These are phyloP conservation scores for Cladophialophora carrionii DNA, from an alignment of 2,329 filamentous ascomycete genomes.

Conservation along the genomic window DNA sequence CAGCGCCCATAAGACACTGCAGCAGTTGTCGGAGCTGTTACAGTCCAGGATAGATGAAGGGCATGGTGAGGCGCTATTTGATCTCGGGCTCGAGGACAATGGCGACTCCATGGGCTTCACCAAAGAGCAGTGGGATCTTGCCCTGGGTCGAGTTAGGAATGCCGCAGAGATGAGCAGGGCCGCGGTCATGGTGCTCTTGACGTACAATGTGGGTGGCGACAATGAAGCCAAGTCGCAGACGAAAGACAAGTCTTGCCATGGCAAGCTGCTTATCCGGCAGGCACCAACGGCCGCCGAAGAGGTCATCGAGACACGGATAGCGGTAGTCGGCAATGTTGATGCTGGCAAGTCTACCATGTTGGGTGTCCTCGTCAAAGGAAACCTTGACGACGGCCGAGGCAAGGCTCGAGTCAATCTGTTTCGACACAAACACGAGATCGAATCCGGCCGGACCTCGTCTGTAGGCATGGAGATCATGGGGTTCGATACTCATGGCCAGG, in stretches of 20 bases:
- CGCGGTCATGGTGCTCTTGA: slow-evolving; percentile 80
- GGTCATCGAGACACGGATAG: slow-evolving; percentile 93
- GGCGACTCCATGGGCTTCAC: slow-evolving; percentile 81
- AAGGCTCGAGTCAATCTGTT: slow-evolving; percentile 95
- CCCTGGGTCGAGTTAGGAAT: slow-evolving; percentile 66
- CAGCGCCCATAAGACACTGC: slow-evolving; percentile 62
- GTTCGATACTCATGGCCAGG: slow-evolving; percentile 83
- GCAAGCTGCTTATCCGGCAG: slow-evolving; percentile 84
- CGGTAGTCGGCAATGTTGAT: slow-evolving; percentile 96
- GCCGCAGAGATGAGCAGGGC: slow-evolving; percentile 69
- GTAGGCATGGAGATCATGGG: slow-evolving; percentile 99
- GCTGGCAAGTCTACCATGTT: slow-evolving; percentile 96
- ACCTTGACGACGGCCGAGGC: slow-evolving; percentile 90
- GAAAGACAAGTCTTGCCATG: slow-evolving; percentile 74
- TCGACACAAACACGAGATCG: slow-evolving; percentile 96
- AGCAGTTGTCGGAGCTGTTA: slow-evolving; percentile 68
- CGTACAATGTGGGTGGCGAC: slow-evolving; percentile 83
- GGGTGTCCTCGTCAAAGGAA: slow-evolving; percentile 92
- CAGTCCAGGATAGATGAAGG: slow-evolving; percentile 75
- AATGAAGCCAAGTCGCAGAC: slow-evolving; percentile 68
- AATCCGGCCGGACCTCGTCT: slow-evolving; percentile 91
- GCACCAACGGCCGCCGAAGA: slow-evolving; percentile 75
- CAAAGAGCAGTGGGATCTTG: slow-evolving; percentile 73
- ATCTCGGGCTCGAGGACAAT: slow-evolving; percentile 87
- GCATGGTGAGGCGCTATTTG: slow-evolving; percentile 86